Base-by-base conservation (phyloP, 768 basidiomycete genomes). In the Tulasnella sp. region DNA sequence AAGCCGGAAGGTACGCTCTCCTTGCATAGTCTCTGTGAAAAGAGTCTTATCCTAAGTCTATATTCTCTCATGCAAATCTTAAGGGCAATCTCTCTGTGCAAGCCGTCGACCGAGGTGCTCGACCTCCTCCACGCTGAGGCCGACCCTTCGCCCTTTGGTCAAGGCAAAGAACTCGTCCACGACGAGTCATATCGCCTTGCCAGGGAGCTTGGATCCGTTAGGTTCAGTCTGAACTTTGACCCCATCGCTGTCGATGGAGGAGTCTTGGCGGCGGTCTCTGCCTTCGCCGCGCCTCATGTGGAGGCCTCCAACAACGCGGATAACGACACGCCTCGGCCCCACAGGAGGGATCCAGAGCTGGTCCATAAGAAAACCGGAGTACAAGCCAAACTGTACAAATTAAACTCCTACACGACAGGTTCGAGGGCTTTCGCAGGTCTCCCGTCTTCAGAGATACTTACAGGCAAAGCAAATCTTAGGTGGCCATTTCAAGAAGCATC, bases 401-500 rank as follows among this genome's bases (percentile, higher is more conserved):
- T 78, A 18, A 60, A 78, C 28, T 78, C 77, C 6, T 78, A 60
- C 42, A 41, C 37, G 9, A 42, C n/a, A 31, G 76, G 46, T 64
- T 3, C 34, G 50, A 24, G 11, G 34, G 20, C 46, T 75, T 42
- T 37, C 3, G 3, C 41, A 2, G 48, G 41, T 4, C 2, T 75
- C 9, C 22, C 11, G 31, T 20, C 2, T 50, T 8, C 2, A 6
- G 24, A 4, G 7, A 9, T 7, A 16, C 41, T 44, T n/a, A 31
- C 46, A 40, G 4, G 16, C 28, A 40, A 1, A 37, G 34, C 5
- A 28, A 58, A 28, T 31, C 54, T 44, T 44, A 73, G 89, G 85
- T 12, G 86, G 86, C 0, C 90, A 89, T 83, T 90, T 90, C 86
- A 89, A 89, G 82, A 54, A 87, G 0, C 90, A 90, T 82, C 85